A percentile compares a stretch with the other conserved stretches of the same genome.
phyloP scores from a whole-genome alignment of 1,284 basidiomycete species.

The Leccinum subrobustum region DNA sequence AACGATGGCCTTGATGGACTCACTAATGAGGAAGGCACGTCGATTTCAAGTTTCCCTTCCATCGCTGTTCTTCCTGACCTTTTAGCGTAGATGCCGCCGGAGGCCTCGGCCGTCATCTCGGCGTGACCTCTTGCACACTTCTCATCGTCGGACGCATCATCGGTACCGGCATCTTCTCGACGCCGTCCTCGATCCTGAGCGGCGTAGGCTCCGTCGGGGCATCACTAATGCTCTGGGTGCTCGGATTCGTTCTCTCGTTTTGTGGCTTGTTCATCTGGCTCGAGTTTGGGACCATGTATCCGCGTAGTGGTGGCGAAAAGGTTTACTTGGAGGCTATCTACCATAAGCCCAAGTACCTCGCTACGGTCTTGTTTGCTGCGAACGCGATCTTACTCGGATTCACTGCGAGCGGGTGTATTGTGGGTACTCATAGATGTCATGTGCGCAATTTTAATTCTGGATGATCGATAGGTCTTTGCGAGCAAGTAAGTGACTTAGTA shows the following conservation, averaged over 20 bases:
- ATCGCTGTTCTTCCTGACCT: neutral
- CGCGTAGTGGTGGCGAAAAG: conserved; percentile 55
- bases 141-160: conserved; percentile 52
- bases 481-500: conserved; percentile 34
- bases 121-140: conserved; percentile 48
- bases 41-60: neutral
- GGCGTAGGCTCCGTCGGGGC: conserved; percentile 52
- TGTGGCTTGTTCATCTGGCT: conserved; percentile 57
- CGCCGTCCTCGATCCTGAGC: conserved; percentile 53
- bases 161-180: conserved; percentile 64
- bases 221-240: conserved; percentile 55
- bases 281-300: conserved; percentile 55
- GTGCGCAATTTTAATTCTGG: neutral
- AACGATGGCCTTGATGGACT: conserved; percentile 25
- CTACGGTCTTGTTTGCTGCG: conserved; percentile 46
- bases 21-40: conserved; percentile 31
- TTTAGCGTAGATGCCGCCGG: conserved; percentile 42
- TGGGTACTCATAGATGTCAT: conserved; percentile 27
- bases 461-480: conserved; percentile 34
- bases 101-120: conserved; percentile 50
- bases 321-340: conserved; percentile 55
- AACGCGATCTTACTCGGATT: conserved; percentile 53
- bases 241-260: conserved; percentile 51
- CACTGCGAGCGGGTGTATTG: conserved; percentile 56
- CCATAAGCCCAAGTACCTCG: conserved; percentile 44